These are phyloP conservation scores for Oryza australiensis DNA, from an alignment of 176 grass and related monocot genomes.

Conservation along the genomic window DNA sequence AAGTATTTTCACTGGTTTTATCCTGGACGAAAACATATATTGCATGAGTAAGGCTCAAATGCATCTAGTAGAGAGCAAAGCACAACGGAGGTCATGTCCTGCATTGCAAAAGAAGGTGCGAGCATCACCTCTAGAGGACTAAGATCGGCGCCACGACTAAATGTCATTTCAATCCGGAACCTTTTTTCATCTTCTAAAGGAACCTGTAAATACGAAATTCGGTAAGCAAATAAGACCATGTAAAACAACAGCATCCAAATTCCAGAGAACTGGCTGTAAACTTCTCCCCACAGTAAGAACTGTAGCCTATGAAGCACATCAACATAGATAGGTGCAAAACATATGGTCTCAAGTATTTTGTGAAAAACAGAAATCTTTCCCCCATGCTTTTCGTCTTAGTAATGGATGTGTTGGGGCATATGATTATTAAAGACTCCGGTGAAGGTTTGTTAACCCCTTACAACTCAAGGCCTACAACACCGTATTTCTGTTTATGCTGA, in stretches of 20 bases:
- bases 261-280: neutral
- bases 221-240: neutral
- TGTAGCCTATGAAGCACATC: neutral
- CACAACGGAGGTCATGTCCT: neutral
- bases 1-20: slow-evolving; percentile 58
- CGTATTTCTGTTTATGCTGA: too few relatives aligned
- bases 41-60: neutral
- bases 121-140: slow-evolving; percentile 75
- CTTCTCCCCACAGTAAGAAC: neutral
- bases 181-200: slow-evolving; percentile 92
- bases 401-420: too few relatives aligned
- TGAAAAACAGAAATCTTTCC: neutral
- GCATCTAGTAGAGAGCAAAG: neutral
- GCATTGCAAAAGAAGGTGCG: neutral
- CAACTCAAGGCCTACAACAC: too few relatives aligned
- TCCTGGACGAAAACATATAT: slow-evolving; percentile 58
- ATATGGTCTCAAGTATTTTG: neutral
- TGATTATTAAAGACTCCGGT: too few relatives aligned
- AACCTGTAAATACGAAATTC: slow-evolving; percentile 55
- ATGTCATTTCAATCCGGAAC: slow-evolving; percentile 98
- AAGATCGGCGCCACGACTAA: slow-evolving; percentile 94
- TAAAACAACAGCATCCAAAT: neutral
- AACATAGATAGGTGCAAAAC: neutral
- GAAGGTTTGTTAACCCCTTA: too few relatives aligned
- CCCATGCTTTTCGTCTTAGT: too few relatives aligned